These are phyloP conservation scores for Cnidoscolus chayamansa DNA, from an alignment of 441 rosid genomes.

Conservation along the genomic window DNA sequence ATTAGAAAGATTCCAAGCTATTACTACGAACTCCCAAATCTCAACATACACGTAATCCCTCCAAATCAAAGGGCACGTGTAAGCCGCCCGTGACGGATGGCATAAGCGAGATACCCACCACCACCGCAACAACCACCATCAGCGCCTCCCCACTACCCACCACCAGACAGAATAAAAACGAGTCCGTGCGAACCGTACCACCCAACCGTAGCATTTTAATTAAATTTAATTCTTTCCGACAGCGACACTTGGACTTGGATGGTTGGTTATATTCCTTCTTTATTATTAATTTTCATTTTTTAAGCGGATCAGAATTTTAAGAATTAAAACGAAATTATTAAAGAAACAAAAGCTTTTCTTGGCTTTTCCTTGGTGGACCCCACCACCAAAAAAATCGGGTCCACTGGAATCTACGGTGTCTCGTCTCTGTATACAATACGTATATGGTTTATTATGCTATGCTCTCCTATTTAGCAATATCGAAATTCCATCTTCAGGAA, in stretches of 20 bases:
- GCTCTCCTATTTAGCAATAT: neutral
- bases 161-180: neutral
- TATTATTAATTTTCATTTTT: conserved; percentile 16
- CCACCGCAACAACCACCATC: neutral
- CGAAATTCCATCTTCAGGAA: neutral
- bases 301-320: neutral
- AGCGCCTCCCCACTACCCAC: neutral
- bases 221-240: conserved; percentile 20
- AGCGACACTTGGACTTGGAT: conserved; percentile 31
- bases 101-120: neutral
- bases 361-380: neutral
- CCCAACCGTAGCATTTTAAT: neutral
- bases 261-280: neutral
- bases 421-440: conserved; percentile 28
- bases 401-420: conserved; percentile 18
- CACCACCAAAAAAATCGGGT: conserved; percentile 21
- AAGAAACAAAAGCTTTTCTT: neutral
- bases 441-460: conserved; percentile 4
- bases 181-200: conserved; percentile 34
- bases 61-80: neutral
- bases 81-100: neutral
- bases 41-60: neutral
- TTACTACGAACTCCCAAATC: too few relatives aligned
- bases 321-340: neutral
- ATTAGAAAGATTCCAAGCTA: too few relatives aligned